These are phyloP conservation scores for Talaromyces stipitatus DNA, from an alignment of 495 filamentous ascomycete species.

Conservation along the genomic window DNA sequence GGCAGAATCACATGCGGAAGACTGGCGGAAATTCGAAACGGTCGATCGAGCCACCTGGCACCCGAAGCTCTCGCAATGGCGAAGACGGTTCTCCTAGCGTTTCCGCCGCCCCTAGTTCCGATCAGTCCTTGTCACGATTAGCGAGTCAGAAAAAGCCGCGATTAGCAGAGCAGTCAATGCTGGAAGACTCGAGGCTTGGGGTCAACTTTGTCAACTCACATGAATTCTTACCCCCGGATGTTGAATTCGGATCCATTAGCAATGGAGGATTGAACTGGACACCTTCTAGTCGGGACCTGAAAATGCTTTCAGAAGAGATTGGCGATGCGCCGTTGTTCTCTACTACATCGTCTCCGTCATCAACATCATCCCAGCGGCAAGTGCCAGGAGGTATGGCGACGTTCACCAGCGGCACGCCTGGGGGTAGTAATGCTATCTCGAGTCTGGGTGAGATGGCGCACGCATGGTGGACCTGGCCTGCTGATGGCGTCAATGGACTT, in stretches of 20 bases:
- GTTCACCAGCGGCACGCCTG: background rate
- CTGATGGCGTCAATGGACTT: constrained; percentile 10
- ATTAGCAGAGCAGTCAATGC: constrained; percentile 5
- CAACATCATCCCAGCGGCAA: background rate
- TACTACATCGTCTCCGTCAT: background rate
- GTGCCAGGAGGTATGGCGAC: constrained; percentile 12
- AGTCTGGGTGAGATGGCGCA: constrained; percentile 28
- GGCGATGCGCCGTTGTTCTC: constrained; percentile 10
- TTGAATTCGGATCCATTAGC: constrained; percentile 1
- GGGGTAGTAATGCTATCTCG: constrained; percentile 19
- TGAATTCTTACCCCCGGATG: background rate
- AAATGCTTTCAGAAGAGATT: constrained; percentile 22
- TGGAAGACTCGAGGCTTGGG: background rate
- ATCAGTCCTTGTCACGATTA: background rate
- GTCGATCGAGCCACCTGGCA: constrained; percentile 18
- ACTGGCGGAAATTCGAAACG: constrained; percentile 28
- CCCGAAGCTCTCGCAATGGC: background rate
- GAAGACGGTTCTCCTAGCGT: background rate
- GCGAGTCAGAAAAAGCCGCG: constrained; percentile 2
- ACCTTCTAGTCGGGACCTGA: constrained; percentile 19
- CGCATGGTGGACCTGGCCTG: constrained; percentile 32
- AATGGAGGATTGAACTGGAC: constrained; percentile 8
- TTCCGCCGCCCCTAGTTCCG: background rate
- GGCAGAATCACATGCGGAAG: constrained; percentile 40
- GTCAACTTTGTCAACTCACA: constrained; percentile 3